Evolutionary conservation across 2,329 filamentous ascomycete species (phyloP).

Genomic region (Nemania serpens): DNA sequence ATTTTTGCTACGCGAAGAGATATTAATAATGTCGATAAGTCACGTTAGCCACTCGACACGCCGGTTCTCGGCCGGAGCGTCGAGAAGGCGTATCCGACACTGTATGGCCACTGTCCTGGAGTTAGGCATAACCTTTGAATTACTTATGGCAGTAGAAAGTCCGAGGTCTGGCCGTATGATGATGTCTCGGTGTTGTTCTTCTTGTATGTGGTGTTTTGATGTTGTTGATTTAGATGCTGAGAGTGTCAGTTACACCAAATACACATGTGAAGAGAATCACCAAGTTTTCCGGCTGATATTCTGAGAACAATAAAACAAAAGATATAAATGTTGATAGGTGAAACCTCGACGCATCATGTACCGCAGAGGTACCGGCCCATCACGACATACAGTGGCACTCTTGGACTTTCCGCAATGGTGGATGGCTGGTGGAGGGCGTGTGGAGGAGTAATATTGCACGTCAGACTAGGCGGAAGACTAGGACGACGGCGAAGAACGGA

Average conservation of each 20-base stretch:
- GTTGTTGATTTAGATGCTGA: not conserved
- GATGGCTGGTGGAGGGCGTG: not conserved
- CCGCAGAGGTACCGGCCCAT: constrained; percentile 18
- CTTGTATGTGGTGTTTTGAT: not conserved
- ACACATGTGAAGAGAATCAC: not conserved
- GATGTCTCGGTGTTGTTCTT: not conserved
- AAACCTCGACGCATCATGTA: constrained; percentile 7
- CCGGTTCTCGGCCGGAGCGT: constrained; percentile 27
- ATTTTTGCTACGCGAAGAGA: constrained; percentile 21
- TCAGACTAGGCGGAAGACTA: not conserved
- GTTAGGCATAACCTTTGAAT: constrained; percentile 11
- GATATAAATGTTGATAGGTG: not conserved
- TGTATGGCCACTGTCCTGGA: constrained; percentile 7
- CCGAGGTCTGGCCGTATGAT: constrained; percentile 22
- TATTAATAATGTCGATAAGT: constrained; percentile 26
- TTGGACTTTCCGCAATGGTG: not conserved
- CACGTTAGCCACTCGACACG: constrained; percentile 11
- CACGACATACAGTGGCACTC: constrained; percentile 13
- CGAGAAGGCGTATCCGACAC: constrained; percentile 9
- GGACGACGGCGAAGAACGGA: constrained; percentile 18
- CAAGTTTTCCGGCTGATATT: not conserved
- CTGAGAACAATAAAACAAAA: too few relatives aligned
- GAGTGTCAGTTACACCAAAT: not conserved
- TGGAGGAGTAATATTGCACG: constrained; percentile 18
- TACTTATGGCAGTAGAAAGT: constrained; percentile 14